Evolutionary conservation across 768 basidiomycete genomes (phyloP), one percentile per base, ranked within the genome.

Genomic region (Phylloporus rhodoxanthus): DNA sequence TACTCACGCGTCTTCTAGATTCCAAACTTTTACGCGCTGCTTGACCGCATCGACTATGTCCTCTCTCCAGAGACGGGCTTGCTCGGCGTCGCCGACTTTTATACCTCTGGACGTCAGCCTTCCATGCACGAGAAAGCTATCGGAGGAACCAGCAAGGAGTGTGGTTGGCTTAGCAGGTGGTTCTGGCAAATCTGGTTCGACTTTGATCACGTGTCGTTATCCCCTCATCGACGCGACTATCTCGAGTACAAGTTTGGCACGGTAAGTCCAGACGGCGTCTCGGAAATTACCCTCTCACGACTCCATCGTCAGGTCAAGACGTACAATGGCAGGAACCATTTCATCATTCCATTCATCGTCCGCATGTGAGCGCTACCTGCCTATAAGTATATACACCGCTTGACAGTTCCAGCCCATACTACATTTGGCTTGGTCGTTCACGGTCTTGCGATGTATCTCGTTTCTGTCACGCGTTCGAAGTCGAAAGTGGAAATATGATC

Each of bases 161-260:
- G 80, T 65, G 70, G 78, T 1, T 87, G 82, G 81, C 69, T 81
- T 42, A 75, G 76, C n/a, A 73, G 84, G 4, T 81, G 82, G 80
- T 88, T 88, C 70, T 87, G 85, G 85, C 81, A 84, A 56, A 82
- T 82, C 37, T 87, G 81, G 81, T 79, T 78, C 55, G 76, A 77
- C 52, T 77, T 78, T 52, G 77, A 78, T 54, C 73, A 75, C 57
- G 75, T 81, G 30, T 77, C 73, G 14, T 64, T 79, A 8, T 74
- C 75, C 20, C 78, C 80, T 8, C 77, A 79, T 23, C 68, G 85
- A 29, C 74, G 84, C 17, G 79, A 83, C 45, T 89, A 88, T 63
- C 74, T 89, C 29, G 87, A 90, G 64, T 85, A 87, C 66, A 79
- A 79, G 50, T 87, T 87, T 66, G 85, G 85, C 34, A 87, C 86